A percentile compares a stretch with the other conserved stretches of the same genome.
These are phyloP conservation scores for Byssochlamys sp. DNA, from an alignment of 2,329 filamentous ascomycete species.

Conservation along the genomic window DNA sequence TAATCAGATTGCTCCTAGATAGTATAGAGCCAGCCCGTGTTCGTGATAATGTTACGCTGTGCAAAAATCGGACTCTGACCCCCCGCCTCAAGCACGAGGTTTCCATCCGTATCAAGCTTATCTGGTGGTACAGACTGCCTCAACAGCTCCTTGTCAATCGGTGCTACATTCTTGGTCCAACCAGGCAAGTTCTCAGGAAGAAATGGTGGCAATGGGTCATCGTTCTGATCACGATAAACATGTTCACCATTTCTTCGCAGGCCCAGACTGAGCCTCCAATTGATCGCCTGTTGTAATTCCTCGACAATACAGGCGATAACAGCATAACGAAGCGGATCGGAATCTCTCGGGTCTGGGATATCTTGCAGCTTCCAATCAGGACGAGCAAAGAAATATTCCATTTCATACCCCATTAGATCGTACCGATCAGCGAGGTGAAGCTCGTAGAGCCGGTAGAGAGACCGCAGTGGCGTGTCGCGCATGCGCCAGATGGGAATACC, in stretches of 20 bases:
- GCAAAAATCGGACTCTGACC: constrained; percentile 8
- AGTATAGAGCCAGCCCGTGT: constrained; percentile 12
- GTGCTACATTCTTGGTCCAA: constrained; percentile 12
- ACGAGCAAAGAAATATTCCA: constrained; percentile 18
- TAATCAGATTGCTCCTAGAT: constrained; percentile 9
- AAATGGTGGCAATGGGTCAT: constrained; percentile 9
- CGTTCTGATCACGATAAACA: constrained; percentile 7
- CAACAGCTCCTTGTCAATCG: constrained; percentile 5
- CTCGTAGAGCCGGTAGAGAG: constrained; percentile 22
- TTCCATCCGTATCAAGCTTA: constrained; percentile 4
- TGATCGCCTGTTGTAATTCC: constrained; percentile 14
- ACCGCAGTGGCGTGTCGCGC: constrained; percentile 20
- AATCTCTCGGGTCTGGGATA: constrained; percentile 17
- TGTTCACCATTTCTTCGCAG: constrained; percentile 11
- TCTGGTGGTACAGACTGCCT: constrained; percentile 1
- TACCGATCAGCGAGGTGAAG: constrained; percentile 11
- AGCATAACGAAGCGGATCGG: constrained; percentile 20
- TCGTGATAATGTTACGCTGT: constrained; percentile 12
- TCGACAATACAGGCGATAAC: constrained; percentile 18
- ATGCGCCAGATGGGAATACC: constrained; percentile 17
- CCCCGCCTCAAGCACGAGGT: constrained; percentile 10
- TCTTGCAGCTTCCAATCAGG: constrained; percentile 11
- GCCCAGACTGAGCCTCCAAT: constrained; percentile 18
- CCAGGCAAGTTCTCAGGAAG: constrained; percentile 7
- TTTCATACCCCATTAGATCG: constrained; percentile 13